Conservation (phyloP, 768 basidiomycete species). For the Flagelloscypha sp. region DNA sequence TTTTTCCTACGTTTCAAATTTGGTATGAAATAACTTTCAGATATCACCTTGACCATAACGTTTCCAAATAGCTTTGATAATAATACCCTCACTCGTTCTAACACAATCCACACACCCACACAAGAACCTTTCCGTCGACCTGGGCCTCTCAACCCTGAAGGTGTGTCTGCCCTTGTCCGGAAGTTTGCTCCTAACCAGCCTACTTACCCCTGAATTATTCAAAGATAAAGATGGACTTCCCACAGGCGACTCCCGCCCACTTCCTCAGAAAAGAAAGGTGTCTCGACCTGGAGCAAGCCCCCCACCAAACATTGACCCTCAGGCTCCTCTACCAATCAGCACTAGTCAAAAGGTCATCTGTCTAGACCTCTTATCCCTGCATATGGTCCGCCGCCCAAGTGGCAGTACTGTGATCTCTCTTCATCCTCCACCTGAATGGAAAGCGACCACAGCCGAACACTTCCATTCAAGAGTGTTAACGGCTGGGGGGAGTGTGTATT, state of each 20-base stretch:
- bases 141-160: too few species aligned
- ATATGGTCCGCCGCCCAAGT: slow-evolving; percentile 30
- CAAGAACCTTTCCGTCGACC: neutral
- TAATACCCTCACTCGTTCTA: too few species aligned
- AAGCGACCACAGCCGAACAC: slow-evolving; percentile 24
- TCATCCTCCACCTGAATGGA: slow-evolving; percentile 27
- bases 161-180: too few species aligned
- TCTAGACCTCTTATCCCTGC: slow-evolving; percentile 26
- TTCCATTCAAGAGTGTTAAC: slow-evolving; percentile 29
- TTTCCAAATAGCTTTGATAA: too few species aligned
- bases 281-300: too few species aligned
- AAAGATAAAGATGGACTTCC: too few species aligned
- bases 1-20: too few species aligned
- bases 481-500: slow-evolving; percentile 36
- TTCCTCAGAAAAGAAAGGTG: too few species aligned
- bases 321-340: slow-evolving; percentile 32
- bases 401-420: slow-evolving; percentile 37
- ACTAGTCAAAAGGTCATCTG: slow-evolving; percentile 17
- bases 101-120: too few species aligned
- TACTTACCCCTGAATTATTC: too few species aligned
- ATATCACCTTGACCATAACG: neutral
- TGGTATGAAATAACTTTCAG: neutral
- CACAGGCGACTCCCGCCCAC: too few species aligned
- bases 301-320: slow-evolving; percentile 53
- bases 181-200: too few species aligned